Percentiles rank a stretch among this genome's conserved stretches.
These are phyloP conservation scores for Termitomyces bulborhizus DNA, from an alignment of 768 basidiomycete species.

Conservation along the genomic window DNA sequence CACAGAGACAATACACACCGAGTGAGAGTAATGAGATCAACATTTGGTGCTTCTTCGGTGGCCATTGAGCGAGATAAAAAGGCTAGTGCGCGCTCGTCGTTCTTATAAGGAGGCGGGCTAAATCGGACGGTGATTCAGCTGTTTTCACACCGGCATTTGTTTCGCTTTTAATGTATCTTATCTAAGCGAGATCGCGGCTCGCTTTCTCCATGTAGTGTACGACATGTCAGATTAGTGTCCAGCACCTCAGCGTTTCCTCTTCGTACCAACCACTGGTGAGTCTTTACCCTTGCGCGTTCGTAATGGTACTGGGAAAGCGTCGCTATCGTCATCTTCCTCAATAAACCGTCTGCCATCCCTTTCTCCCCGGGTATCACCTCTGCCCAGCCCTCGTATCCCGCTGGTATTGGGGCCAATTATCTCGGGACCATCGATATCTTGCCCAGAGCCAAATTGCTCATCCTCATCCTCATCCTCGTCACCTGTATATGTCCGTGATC, in stretches of 20 bases:
- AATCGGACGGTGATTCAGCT: slow-evolving; percentile 18
- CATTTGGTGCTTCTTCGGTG: slow-evolving; percentile 66
- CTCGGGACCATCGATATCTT: slow-evolving; percentile 42
- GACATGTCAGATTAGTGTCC: slow-evolving; percentile 12
- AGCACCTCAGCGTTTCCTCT: slow-evolving; percentile 57
- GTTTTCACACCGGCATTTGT: slow-evolving; percentile 3
- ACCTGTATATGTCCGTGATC: slow-evolving; percentile 46
- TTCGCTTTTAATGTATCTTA: slow-evolving; percentile 19
- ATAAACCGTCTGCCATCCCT: slow-evolving; percentile 19
- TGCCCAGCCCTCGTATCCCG: slow-evolving; percentile 45
- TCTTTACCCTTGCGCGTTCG: slow-evolving; percentile 64
- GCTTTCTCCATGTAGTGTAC: neutral
- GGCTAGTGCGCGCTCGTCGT: slow-evolving; percentile 4
- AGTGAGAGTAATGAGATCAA: slow-evolving; percentile 90
- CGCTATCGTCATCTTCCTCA: slow-evolving; percentile 67
- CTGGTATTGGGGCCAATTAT: slow-evolving; percentile 56
- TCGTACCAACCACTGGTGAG: slow-evolving; percentile 41
- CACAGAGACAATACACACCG: slow-evolving; percentile 42
- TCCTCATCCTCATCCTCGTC: slow-evolving; percentile 46
- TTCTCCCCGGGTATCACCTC: slow-evolving; percentile 18
- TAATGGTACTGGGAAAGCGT: slow-evolving; percentile 67
- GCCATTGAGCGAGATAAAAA: slow-evolving; percentile 27
- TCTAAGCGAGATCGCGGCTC: slow-evolving; percentile 9
- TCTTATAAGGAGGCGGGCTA: slow-evolving; percentile 8
- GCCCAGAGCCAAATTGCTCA: slow-evolving; percentile 45